Conservation (phyloP, 805 yeast species). For the Cyberlindnera maclurae region DNA sequence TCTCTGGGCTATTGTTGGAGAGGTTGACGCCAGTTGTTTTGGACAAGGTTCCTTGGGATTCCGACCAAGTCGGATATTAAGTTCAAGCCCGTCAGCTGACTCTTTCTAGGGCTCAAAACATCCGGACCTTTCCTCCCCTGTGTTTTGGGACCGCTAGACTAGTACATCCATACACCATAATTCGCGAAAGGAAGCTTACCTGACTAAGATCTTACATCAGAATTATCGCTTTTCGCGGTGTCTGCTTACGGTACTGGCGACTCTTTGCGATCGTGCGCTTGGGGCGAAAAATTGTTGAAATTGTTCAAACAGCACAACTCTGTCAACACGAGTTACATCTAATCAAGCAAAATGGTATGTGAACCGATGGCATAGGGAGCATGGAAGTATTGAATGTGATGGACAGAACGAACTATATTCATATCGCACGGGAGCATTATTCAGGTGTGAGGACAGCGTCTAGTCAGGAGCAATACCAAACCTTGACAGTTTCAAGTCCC, state of each 20-base stretch:
- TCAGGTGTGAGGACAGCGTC: no score
- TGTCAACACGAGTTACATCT: constrained; percentile 1
- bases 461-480: no score
- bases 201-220: background rate
- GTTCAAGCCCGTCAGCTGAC: no score
- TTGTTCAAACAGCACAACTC: background rate
- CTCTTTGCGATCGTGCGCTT: background rate
- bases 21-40: constrained; percentile 1
- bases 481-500: no score
- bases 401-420: no score
- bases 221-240: background rate
- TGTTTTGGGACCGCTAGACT: no score
- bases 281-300: constrained; percentile 6
- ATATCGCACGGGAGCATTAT: no score
- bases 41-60: background rate
- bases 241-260: background rate
- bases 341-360: constrained; percentile 21
- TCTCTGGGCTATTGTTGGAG: background rate
- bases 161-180: constrained; percentile 1
- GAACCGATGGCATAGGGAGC: background rate
- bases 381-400: background rate
- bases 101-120: no score
- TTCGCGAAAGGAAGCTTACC: background rate
- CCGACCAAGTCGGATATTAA: background rate
- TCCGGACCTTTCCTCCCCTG: no score